Percentiles rank a stretch among this genome's conserved stretches.
Conservation (phyloP, 2,329 filamentous ascomycete species). For the Fusarium sp. region DNA sequence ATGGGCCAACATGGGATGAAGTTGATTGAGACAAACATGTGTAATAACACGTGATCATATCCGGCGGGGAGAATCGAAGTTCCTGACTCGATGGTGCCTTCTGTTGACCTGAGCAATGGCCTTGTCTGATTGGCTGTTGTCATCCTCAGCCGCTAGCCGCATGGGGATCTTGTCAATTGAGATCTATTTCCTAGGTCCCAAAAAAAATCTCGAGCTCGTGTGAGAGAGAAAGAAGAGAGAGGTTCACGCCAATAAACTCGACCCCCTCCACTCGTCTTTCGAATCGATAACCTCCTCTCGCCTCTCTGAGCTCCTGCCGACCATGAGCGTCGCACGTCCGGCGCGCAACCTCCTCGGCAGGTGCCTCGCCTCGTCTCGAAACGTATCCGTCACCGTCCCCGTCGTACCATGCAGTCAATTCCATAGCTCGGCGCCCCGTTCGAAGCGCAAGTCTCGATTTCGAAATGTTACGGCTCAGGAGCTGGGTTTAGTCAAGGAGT, state of each 20-base stretch:
- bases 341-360: conserved; percentile 68
- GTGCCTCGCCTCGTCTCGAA: conserved; percentile 59
- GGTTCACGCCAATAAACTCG: conserved; percentile 27
- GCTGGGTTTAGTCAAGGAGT: conserved; percentile 63
- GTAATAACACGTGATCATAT: conserved; percentile 24
- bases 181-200: conserved; percentile 43
- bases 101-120: not conserved
- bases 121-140: not conserved
- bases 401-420: conserved; percentile 60
- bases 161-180: conserved; percentile 47
- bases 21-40: conserved; percentile 26
- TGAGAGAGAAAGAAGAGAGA: conserved; percentile 40
- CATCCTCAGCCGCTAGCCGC: conserved; percentile 33
- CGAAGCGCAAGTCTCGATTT: conserved; percentile 66
- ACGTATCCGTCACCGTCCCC: conserved; percentile 39
- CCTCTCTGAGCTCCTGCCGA: conserved; percentile 48
- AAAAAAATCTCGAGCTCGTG: conserved; percentile 55
- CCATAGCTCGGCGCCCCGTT: conserved; percentile 66
- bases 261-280: conserved; percentile 4
- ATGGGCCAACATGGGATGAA: conserved; percentile 15
- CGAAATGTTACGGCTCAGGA: conserved; percentile 67
- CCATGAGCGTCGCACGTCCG: conserved; percentile 70
- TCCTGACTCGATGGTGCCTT: not conserved
- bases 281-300: conserved; percentile 10
- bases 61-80: conserved; percentile 16